phyloP scores from a whole-genome alignment of 1,284 basidiomycete genomes.

The Rhodotorula sp. region DNA sequence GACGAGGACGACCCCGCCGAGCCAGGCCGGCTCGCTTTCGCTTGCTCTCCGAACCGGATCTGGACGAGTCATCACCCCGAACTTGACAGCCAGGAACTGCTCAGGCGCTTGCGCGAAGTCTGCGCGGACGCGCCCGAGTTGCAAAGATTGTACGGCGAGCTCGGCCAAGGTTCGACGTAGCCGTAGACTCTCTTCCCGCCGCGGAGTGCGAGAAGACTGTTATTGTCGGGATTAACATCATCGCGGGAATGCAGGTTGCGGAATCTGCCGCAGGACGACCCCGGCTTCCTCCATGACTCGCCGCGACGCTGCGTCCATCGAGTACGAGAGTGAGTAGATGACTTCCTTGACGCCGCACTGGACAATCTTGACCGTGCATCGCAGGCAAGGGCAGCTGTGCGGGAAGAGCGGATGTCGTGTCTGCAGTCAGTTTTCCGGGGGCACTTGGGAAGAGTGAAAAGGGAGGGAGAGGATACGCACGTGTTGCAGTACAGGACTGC shows the following conservation, averaged over 20 bases:
- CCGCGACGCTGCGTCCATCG: constrained; percentile 65
- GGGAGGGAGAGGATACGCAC: constrained; percentile 46
- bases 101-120: constrained; percentile 1
- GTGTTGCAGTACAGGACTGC: constrained; percentile 86
- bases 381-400: constrained; percentile 90
- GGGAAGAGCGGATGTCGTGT: too few species aligned
- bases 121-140: constrained; percentile 9
- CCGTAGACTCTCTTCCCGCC: not conserved
- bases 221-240: not conserved
- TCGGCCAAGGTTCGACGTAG: not conserved
- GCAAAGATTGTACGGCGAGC: constrained; percentile 4
- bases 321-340: constrained; percentile 93
- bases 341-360: constrained; percentile 91
- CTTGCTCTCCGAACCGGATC: constrained; percentile 82
- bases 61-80: constrained; percentile 35
- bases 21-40: constrained; percentile 53
- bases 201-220: not conserved
- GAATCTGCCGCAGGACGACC: constrained; percentile 48
- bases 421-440: not conserved
- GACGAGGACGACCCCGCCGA: constrained; percentile 58
- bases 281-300: constrained; percentile 50
- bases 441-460: not conserved
- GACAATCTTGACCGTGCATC: constrained; percentile 94
- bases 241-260: constrained; percentile 21
- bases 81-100: constrained; percentile 3